Percentiles rank a stretch among this genome's conserved stretches.
Evolutionary conservation across 345 rosid species (phyloP).

Genomic region (Eucalyptus grandis): DNA sequence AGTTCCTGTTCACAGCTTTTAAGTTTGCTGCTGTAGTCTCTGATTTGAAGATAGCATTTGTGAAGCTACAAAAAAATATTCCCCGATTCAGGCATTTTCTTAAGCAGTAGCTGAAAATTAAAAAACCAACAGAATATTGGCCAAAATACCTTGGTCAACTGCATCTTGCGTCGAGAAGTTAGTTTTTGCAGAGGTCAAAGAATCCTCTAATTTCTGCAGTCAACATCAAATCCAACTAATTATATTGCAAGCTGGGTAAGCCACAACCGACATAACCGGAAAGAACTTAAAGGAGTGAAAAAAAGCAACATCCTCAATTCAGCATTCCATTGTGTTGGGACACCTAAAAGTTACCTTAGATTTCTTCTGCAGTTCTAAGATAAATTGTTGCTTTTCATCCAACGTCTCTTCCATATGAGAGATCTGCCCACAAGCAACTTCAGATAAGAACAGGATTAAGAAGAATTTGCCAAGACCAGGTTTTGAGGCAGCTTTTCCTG

Average conservation of each 20-base stretch:
- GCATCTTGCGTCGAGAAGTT: conserved; percentile 43
- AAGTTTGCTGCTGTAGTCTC: conserved; percentile 44
- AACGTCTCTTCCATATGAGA: conserved; percentile 33
- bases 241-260: not conserved
- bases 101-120: not conserved
- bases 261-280: not conserved
- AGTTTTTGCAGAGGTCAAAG: conserved; percentile 45
- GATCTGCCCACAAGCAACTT: conserved; percentile 19
- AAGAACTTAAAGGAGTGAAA: not conserved
- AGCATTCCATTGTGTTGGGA: not conserved
- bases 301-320: not conserved
- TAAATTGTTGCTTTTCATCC: conserved; percentile 28
- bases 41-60: conserved; percentile 52
- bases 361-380: conserved; percentile 48
- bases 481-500: not conserved
- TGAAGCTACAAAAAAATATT: conserved; percentile 37
- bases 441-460: not conserved
- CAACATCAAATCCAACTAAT: not conserved
- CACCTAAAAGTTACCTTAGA: conserved; percentile 32
- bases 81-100: not conserved
- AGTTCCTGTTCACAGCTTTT: conserved; percentile 67
- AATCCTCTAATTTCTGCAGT: conserved; percentile 65
- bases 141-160: conserved; percentile 48
- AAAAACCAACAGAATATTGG: not conserved
- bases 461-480: not conserved